Evolutionary conservation across 2,329 filamentous ascomycete species (phyloP).

Genomic region (Alternaria arborescens): DNA sequence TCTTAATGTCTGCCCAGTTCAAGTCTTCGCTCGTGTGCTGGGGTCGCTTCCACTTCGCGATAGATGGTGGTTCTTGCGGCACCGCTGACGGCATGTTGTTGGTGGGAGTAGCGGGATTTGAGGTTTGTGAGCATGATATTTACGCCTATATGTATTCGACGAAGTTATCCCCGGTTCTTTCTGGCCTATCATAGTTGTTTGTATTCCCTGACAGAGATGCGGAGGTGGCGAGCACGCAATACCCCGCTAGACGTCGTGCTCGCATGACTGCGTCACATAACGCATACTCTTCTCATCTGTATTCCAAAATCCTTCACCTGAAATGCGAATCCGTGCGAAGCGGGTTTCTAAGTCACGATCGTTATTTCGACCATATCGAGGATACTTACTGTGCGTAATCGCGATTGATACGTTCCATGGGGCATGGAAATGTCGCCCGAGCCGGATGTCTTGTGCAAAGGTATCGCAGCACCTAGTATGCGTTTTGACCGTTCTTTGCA

Average conservation of each 20-base stretch:
- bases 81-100: conserved; percentile 36
- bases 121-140: background rate
- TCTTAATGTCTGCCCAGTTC: conserved; percentile 42
- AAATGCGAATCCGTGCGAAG: too few relatives aligned
- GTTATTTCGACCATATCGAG: too few relatives aligned
- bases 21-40: conserved; percentile 34
- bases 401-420: too few relatives aligned
- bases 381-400: too few relatives aligned
- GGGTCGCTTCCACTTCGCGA: conserved; percentile 41
- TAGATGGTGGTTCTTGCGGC: conserved; percentile 20
- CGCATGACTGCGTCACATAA: conserved; percentile 2
- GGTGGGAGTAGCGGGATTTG: background rate
- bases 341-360: too few relatives aligned
- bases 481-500: background rate
- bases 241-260: conserved; percentile 33
- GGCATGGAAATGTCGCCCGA: background rate
- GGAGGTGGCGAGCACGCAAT: conserved; percentile 35
- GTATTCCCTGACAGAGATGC: background rate
- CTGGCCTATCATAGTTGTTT: background rate
- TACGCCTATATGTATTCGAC: background rate
- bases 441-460: background rate
- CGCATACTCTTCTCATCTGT: background rate
- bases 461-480: background rate
- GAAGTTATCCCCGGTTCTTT: background rate
- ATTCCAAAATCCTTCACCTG: too few relatives aligned